These are phyloP conservation scores for Rhexocercosporidium sp. DNA, from an alignment of 2,329 filamentous ascomycete genomes.

Conservation along the genomic window DNA sequence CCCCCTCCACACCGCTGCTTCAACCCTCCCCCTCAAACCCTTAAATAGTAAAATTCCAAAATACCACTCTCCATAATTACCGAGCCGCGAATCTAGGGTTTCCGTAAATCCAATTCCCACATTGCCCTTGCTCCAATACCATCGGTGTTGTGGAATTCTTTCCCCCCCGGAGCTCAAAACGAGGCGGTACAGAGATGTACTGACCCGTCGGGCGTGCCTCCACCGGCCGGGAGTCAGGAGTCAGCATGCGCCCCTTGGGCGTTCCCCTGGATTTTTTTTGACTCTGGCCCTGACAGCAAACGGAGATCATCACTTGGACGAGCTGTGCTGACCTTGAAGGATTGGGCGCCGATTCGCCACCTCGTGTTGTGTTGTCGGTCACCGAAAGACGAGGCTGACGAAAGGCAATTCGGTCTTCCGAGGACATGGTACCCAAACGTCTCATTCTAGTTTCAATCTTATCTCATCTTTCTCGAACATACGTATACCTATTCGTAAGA, in stretches of 20 bases:
- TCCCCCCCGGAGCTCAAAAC: too few species aligned
- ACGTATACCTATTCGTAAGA: too few species aligned
- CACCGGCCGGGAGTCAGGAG: neutral
- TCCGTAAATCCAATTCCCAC: neutral
- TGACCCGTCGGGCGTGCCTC: neutral
- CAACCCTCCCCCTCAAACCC: neutral
- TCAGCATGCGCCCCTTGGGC: neutral
- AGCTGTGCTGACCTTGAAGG: neutral
- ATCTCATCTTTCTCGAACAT: too few species aligned
- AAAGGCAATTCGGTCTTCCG: too few species aligned
- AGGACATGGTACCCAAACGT: too few species aligned
- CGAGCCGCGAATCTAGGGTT: neutral
- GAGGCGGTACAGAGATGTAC: too few species aligned
- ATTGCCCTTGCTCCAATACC: too few species aligned
- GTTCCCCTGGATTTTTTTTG: neutral
- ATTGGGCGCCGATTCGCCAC: neutral
- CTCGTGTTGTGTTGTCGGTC: too few species aligned
- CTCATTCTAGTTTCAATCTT: too few species aligned
- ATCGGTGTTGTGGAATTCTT: too few species aligned
- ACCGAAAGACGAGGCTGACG: too few species aligned
- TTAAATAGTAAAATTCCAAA: neutral
- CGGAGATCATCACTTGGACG: neutral
- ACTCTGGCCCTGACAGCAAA: neutral
- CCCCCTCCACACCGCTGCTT: slow-evolving; percentile 3
- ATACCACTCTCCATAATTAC: neutral